Base-by-base conservation (phyloP, 108 stramenopile species). In the Nitzschia sp. region DNA sequence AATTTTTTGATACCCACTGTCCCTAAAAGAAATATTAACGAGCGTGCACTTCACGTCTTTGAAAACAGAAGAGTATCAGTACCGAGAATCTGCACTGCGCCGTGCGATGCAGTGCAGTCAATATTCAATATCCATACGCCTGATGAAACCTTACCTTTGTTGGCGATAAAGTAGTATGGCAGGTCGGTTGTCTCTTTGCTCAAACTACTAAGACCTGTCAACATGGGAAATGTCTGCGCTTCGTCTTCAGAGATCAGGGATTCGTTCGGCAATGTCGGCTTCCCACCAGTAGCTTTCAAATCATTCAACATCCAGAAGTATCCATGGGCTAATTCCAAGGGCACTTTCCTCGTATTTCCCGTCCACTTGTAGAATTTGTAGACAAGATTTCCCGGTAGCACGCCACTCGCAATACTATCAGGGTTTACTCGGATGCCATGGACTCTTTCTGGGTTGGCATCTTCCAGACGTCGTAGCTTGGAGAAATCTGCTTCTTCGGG, bases 241-340 rank as follows among this genome's bases (percentile, higher is more conserved):
- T 80, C 70, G 5, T 63, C 62, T 45, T 72, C 81, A 19, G 89
- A 86, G 62, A 94, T 87, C 23, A 86, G 57, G 0, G 44, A 16
- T 45, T 85, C 66, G 62, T 86, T 91, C 31, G 78, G 56, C 26
- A 90, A 57, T 17, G 88, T 87, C 0, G 93, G 89, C 56, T 94
- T 94, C 17, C 78, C 77, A 19, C 86, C 63, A 15, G 87, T 89
- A 4, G 64, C 30, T 48, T 50, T 46, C 22, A 94, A 63, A 55
- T 94, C 93, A 71, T 82, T 69, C 11, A 94, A 54, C 75, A 88
- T 89, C 93, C 93, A 94, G 65, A 94, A 94, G 68, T 90, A 85
- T 27, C 93, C 93, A 65, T 85, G 68, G 5, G 64, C 81, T 41
- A 88, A 74, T 72, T 94, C 93, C 29, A 85, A 28, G 13, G 85